phyloP scores from a whole-genome alignment of 768 basidiomycete genomes.

The Boletus tomentosulus region DNA sequence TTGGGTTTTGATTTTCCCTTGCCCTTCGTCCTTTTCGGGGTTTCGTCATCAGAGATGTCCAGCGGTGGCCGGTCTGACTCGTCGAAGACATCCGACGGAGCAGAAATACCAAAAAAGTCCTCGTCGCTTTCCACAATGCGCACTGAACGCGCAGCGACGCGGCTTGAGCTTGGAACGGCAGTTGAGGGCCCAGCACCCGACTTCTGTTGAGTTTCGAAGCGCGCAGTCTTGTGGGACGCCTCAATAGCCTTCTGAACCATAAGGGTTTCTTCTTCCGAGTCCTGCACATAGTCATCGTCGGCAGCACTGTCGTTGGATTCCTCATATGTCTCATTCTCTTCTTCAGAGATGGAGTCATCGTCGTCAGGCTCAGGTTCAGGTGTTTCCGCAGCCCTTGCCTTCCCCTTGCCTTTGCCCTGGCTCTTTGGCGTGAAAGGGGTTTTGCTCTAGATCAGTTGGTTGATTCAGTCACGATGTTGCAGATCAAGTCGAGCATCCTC shows the following conservation, averaged over 20 bases:
- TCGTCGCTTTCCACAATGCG: slow-evolving; percentile 8
- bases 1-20: slow-evolving; percentile 28
- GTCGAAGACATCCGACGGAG: neutral
- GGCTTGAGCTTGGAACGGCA: slow-evolving; percentile 38
- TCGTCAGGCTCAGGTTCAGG: slow-evolving; percentile 25
- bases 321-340: slow-evolving; percentile 37
- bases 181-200: slow-evolving; percentile 30
- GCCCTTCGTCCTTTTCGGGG: slow-evolving; percentile 30
- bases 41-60: slow-evolving; percentile 15
- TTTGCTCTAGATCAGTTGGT: slow-evolving; percentile 10
- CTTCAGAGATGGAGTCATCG: slow-evolving; percentile 32
- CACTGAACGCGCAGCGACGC: slow-evolving; percentile 33
- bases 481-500: slow-evolving; percentile 9
- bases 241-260: slow-evolving; percentile 58
- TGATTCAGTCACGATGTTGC: slow-evolving; percentile 14
- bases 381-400: slow-evolving; percentile 21
- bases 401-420: slow-evolving; percentile 28
- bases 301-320: slow-evolving; percentile 57
- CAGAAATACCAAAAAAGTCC: slow-evolving; percentile 4
- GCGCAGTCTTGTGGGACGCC: slow-evolving; percentile 44
- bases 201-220: slow-evolving; percentile 25
- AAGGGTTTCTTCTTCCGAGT: slow-evolving; percentile 36
- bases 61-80: slow-evolving; percentile 7
- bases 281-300: slow-evolving; percentile 37
- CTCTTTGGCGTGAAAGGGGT: slow-evolving; percentile 2